phyloP scores from a whole-genome alignment of 306 rosid genomes.

The Cicer yamashitae region DNA sequence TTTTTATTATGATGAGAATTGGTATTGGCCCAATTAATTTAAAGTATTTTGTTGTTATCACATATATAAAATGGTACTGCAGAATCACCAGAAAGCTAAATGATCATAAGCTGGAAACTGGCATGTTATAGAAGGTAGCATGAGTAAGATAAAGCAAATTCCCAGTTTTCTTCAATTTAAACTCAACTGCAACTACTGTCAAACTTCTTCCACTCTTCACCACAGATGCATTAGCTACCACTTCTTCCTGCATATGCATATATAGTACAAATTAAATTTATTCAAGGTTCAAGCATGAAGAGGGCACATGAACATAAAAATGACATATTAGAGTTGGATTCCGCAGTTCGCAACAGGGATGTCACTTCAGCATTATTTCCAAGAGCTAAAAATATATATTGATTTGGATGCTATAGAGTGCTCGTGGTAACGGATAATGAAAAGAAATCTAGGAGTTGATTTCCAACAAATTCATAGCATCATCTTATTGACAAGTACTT shows the following conservation, averaged over 20 bases:
- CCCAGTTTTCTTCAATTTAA: slow-evolving; percentile 61
- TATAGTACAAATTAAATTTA: slow-evolving; percentile 20
- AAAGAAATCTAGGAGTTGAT: neutral
- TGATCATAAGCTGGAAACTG: slow-evolving; percentile 49
- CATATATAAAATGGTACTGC: neutral
- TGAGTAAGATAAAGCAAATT: slow-evolving; percentile 55
- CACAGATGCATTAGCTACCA: slow-evolving; percentile 62
- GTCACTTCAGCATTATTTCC: neutral
- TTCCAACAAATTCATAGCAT: neutral
- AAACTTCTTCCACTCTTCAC: slow-evolving; percentile 80
- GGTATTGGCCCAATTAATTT: neutral
- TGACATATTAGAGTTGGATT: neutral
- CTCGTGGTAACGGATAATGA: neutral
- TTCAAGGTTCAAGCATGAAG: slow-evolving; percentile 16
- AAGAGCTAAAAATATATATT: neutral
- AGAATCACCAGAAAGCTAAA: slow-evolving; percentile 27
- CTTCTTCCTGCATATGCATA: slow-evolving; percentile 62
- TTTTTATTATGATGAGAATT: neutral
- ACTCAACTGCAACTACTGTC: slow-evolving; percentile 64
- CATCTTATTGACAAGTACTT: neutral
- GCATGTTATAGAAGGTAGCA: slow-evolving; percentile 53
- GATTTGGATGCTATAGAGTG: neutral
- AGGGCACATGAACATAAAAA: slow-evolving; percentile 6
- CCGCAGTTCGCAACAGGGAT: slow-evolving; percentile 13
- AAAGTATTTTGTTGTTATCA: neutral